A percentile compares a stretch with the other conserved stretches of the same genome.
These are phyloP conservation scores for Pezicula radicicola DNA, from an alignment of 2,329 filamentous ascomycete species.

Conservation along the genomic window DNA sequence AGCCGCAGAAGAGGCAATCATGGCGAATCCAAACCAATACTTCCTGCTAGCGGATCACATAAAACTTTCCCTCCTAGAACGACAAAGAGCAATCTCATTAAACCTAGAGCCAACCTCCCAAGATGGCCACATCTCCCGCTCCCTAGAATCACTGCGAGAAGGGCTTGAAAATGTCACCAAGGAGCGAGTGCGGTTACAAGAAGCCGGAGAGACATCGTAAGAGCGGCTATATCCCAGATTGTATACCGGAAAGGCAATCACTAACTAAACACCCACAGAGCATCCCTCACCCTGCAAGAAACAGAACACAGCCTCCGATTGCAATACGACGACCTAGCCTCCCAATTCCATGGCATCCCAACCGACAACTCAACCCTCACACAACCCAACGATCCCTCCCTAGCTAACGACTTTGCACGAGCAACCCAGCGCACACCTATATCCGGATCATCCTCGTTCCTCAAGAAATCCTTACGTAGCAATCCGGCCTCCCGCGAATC, in stretches of 20 bases:
- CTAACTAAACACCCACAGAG: conserved; percentile 18
- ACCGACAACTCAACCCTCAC: conserved; percentile 48
- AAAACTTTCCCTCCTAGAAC: conserved; percentile 91
- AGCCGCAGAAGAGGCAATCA: conserved; percentile 23
- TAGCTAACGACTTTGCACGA: conserved; percentile 62
- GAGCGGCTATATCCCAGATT: conserved; percentile 15
- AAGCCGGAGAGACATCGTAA: conserved; percentile 62
- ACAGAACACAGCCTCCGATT: conserved; percentile 66
- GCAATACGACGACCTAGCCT: conserved; percentile 73
- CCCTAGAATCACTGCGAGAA: conserved; percentile 80
- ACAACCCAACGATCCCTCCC: conserved; percentile 61
- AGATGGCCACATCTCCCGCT: conserved; percentile 85
- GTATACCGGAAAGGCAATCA: conserved; percentile 3
- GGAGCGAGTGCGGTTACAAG: conserved; percentile 61
- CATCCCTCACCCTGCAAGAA: conserved; percentile 52
- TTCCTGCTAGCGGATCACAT: conserved; percentile 94
- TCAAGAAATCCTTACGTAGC: conserved; percentile 32
- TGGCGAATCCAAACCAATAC: conserved; percentile 70
- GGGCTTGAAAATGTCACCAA: conserved; percentile 69
- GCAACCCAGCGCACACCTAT: conserved; percentile 38
- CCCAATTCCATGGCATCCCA: conserved; percentile 73
- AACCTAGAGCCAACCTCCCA: conserved; percentile 70
- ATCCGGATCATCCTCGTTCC: conserved; percentile 41
- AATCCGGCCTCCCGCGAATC: conserved; percentile 54
- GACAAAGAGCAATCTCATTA: conserved; percentile 79